Conservation (phyloP, 1,284 basidiomycete species). For the Papiliotrema fonsecae region DNA sequence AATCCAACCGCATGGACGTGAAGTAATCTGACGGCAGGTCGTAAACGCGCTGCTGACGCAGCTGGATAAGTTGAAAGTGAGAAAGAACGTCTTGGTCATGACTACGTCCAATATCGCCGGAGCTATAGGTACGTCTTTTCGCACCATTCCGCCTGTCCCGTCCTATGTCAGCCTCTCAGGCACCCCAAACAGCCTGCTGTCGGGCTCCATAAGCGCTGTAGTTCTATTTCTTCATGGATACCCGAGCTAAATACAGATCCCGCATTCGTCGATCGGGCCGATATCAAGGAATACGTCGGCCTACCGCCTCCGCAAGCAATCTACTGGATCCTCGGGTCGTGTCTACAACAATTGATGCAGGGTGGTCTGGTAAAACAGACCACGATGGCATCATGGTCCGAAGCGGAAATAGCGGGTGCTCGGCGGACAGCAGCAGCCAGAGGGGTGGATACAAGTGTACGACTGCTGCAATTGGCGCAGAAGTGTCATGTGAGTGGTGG, state of each 20-base stretch:
- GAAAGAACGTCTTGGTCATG: constrained; percentile 92
- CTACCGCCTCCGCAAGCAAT: constrained; percentile 83
- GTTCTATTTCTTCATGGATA: too few relatives aligned
- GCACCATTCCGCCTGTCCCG: too few relatives aligned
- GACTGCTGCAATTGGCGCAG: constrained; percentile 63
- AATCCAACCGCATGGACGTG: not conserved
- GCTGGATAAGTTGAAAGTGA: constrained; percentile 87
- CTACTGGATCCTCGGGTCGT: constrained; percentile 86
- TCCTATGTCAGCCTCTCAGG: too few relatives aligned
- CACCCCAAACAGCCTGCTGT: too few relatives aligned
- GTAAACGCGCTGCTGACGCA: constrained; percentile 97
- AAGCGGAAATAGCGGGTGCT: too few relatives aligned
- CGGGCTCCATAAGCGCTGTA: too few relatives aligned
- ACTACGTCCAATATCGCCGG: constrained; percentile 93
- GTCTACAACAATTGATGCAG: constrained; percentile 70
- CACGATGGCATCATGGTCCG: constrained; percentile 46
- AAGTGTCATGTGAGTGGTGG: constrained; percentile 62
- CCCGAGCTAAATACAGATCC: constrained; percentile 57
- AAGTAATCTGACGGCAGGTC: constrained; percentile 56
- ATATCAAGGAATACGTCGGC: constrained; percentile 92
- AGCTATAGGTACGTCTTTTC: constrained; percentile 68
- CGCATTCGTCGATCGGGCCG: constrained; percentile 94
- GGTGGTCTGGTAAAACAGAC: constrained; percentile 63
- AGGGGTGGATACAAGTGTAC: not conserved
- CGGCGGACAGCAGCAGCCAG: not conserved